phyloP scores from a whole-genome alignment of 305 asterid genomes.

The Fraxinus sp. region DNA sequence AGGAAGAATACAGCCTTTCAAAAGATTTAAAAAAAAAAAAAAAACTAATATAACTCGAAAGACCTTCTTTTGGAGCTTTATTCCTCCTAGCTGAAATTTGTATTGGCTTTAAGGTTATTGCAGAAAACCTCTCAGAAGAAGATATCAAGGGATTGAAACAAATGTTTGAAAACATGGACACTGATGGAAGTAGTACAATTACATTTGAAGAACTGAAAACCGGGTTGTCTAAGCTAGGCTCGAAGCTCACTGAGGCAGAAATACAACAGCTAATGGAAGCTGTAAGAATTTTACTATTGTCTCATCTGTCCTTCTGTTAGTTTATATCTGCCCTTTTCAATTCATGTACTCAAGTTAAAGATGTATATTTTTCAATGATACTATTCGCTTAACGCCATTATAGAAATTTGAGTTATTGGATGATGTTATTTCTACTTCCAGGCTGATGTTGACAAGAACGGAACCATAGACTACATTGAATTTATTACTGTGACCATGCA shows the following conservation, averaged over 20 bases:
- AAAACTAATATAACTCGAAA: background rate
- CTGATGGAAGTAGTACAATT: conserved; percentile 75
- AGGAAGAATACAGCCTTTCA: background rate
- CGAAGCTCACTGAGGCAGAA: conserved; percentile 67
- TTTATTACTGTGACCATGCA: conserved; percentile 90
- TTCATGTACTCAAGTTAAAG: background rate
- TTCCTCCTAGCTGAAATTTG: background rate
- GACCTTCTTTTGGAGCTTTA: background rate
- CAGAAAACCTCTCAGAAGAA: conserved; percentile 74
- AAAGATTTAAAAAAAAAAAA: background rate
- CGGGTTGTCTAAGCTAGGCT: conserved; percentile 79
- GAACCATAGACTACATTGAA: conserved; percentile 78
- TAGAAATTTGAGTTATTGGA: background rate
- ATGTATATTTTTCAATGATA: background rate
- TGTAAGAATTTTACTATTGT: conserved; percentile 38
- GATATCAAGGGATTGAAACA: conserved; percentile 79
- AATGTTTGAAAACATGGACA: conserved; percentile 85
- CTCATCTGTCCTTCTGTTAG: background rate
- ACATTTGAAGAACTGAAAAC: conserved; percentile 76
- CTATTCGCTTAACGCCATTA: background rate
- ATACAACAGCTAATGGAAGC: conserved; percentile 85
- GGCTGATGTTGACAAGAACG: conserved; percentile 89
- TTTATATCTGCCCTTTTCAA: background rate
- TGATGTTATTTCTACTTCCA: conserved; percentile 22
- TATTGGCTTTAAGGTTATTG: conserved; percentile 60